These are phyloP conservation scores for Xylariaceae sp. DNA, from an alignment of 2,329 filamentous ascomycete species.

Conservation along the genomic window DNA sequence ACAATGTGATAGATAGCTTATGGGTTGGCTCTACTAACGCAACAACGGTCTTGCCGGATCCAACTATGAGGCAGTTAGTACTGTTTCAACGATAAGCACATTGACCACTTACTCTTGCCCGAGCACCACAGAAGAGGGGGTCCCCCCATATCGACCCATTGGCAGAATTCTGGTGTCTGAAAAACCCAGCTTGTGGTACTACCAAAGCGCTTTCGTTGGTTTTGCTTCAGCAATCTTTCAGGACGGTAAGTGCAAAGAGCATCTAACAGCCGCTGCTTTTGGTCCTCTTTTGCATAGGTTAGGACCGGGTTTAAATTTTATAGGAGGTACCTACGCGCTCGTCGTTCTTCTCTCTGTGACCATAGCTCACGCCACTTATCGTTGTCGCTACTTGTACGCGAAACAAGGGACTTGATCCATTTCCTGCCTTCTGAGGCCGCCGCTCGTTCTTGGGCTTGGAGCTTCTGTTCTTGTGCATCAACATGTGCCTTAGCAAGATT, in stretches of 20 bases:
- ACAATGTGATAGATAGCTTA: neutral
- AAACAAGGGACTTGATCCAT: too few species aligned
- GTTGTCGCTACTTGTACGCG: too few species aligned
- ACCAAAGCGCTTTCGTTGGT: conserved; percentile 36
- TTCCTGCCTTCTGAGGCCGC: too few species aligned
- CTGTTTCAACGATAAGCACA: neutral
- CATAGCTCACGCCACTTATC: too few species aligned
- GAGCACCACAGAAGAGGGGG: conserved; percentile 10
- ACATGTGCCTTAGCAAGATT: conserved; percentile 35
- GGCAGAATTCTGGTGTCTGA: conserved; percentile 29
- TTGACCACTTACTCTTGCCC: conserved; percentile 15
- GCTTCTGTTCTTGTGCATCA: conserved; percentile 28
- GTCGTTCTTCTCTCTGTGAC: too few species aligned
- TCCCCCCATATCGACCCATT: neutral
- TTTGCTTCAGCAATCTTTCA: conserved; percentile 36
- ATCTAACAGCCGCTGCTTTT: conserved; percentile 38
- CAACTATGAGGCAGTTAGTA: conserved; percentile 3
- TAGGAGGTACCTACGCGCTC: too few species aligned
- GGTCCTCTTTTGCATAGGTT: too few species aligned
- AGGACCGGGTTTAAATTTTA: too few species aligned
- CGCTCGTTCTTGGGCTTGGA: conserved; percentile 2
- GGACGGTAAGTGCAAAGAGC: conserved; percentile 39
- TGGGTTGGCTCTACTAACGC: neutral
- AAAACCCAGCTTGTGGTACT: conserved; percentile 35
- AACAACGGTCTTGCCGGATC: conserved; percentile 15